phyloP scores from a whole-genome alignment of 257 asterid species.

The Solanum virginianum region DNA sequence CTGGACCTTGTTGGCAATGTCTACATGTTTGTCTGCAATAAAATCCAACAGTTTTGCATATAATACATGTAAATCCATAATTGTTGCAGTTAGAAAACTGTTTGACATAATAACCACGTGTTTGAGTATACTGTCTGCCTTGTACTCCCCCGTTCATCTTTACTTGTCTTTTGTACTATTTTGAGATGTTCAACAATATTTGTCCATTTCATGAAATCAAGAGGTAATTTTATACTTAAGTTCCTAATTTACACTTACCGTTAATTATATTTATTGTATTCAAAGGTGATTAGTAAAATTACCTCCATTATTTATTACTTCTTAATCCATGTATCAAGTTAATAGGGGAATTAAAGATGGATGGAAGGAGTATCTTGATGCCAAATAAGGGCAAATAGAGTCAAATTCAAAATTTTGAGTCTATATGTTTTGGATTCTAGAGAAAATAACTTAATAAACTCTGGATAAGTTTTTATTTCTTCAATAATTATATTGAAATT shows the following conservation, averaged over 20 bases:
- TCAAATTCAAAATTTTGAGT: background rate
- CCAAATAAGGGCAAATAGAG: background rate
- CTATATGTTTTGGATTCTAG: background rate
- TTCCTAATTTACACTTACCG: no score
- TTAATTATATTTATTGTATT: no score
- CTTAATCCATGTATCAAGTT: no score
- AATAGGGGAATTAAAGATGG: no score
- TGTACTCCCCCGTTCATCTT: background rate
- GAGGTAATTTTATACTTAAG: no score
- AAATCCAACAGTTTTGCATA: background rate
- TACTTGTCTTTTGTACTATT: no score
- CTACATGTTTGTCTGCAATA: background rate
- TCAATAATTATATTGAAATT: background rate
- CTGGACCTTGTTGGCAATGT: background rate
- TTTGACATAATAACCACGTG: background rate
- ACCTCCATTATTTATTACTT: no score
- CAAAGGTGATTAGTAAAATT: no score
- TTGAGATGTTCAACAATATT: no score
- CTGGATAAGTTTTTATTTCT: background rate
- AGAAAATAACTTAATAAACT: background rate
- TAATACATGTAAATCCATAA: background rate
- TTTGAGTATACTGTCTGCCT: background rate
- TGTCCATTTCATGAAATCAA: no score
- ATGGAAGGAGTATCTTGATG: background rate
- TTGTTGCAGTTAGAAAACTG: background rate